These are phyloP conservation scores for Suillus cothurnatus DNA, from an alignment of 768 basidiomycete species.

Conservation along the genomic window DNA sequence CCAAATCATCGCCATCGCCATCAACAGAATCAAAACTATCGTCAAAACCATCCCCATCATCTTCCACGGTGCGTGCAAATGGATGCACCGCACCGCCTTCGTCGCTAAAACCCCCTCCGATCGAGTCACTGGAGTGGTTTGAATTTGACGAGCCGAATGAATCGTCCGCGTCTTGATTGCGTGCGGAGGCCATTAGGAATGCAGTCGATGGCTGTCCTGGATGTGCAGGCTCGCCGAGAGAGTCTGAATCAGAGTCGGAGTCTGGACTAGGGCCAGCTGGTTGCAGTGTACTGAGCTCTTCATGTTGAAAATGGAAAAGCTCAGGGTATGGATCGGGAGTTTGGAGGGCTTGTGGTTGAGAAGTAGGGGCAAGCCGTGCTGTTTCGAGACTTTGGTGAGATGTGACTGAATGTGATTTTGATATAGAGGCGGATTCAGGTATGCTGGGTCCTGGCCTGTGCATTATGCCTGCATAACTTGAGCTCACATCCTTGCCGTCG, in stretches of 20 bases:
- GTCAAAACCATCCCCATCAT: conserved; percentile 45
- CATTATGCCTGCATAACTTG: conserved; percentile 73
- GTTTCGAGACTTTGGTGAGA: conserved; percentile 12
- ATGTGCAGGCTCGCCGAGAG: conserved; percentile 55
- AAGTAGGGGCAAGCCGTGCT: conserved; percentile 2
- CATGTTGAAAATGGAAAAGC: conserved; percentile 28
- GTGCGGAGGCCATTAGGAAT: conserved; percentile 62
- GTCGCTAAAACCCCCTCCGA: conserved; percentile 41
- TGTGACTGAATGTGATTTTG: conserved; percentile 16
- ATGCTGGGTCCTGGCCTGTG: conserved; percentile 55
- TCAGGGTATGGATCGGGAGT: conserved; percentile 30
- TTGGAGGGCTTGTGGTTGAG: conserved; percentile 13
- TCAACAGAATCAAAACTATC: conserved; percentile 56
- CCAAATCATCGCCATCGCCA: conserved; percentile 34
- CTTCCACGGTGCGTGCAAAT: conserved; percentile 47
- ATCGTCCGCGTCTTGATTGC: conserved; percentile 33
- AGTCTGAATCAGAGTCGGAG: conserved; percentile 61
- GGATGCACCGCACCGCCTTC: conserved; percentile 54
- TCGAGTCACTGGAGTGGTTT: conserved; percentile 60
- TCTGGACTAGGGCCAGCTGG: conserved; percentile 28
- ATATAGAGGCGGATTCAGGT: conserved; percentile 32
- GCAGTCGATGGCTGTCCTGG: conserved; percentile 70
- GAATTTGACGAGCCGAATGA: conserved; percentile 52
- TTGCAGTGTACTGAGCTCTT: conserved; percentile 22
- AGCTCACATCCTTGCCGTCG: conserved; percentile 52